Evolutionary conservation across 768 basidiomycete genomes (phyloP), one percentile per base, ranked within the genome.

Genomic region (Rhodosporidiobolus odoratus): DNA sequence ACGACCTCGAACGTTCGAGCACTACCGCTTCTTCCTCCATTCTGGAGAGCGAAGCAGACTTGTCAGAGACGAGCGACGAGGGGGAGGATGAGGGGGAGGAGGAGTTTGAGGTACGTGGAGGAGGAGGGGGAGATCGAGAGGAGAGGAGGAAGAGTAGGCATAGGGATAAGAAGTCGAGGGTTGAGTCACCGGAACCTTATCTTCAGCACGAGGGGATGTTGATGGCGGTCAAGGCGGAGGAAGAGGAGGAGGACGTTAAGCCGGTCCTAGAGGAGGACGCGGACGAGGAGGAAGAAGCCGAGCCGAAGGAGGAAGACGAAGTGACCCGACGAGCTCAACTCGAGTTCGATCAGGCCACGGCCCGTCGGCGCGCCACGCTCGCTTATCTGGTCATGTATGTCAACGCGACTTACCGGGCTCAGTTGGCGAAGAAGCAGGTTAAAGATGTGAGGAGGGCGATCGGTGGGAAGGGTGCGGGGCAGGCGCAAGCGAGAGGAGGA

Each of bases 371-470:
- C 34, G 69, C 67, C 30, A 63, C 62, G 37, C 62, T 73, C 61
- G 58, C 64, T 19, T 68, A 68, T 43, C 47, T 73, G 23, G 65
- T 59, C 15, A 32, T 65, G 13, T 66, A 73, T 61, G 57, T 73
- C 67, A 73, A 73, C 38, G 41, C 47, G n/a, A 53, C 25, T 48
- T 73, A 62, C 61, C 67, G 72, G 25, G 69, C 37, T 7, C 32
- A 61, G 6, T 54, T 71, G 17, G 69, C 69, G 60, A 43, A 37
- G 30, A 61, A 61, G 37, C n/a, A 56, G 7, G 65, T 66, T 34
- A 8, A 9, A 47, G 45, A 71, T 8, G 47, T 71, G 0, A 34
- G 47, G 30, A 58, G 40, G 32, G 69, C 69, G 30, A 62, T 71
- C 37, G 62, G 58, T 56, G 27, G 57, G 15, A 37, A n/a, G 34